phyloP scores from a whole-genome alignment of 805 yeast species.

The Tetrapisispora taiwanensis region DNA sequence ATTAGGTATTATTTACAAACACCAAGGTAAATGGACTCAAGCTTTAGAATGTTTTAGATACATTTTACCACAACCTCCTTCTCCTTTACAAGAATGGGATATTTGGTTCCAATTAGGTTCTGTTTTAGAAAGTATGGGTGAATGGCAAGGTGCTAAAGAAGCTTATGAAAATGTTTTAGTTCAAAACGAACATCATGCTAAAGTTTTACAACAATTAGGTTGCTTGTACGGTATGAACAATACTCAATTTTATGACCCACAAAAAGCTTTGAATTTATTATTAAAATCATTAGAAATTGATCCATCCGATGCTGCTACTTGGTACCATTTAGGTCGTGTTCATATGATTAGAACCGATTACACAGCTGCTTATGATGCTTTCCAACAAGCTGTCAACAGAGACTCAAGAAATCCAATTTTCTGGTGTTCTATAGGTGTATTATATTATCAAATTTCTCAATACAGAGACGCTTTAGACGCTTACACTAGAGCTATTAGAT shows the following conservation, averaged over 20 bases:
- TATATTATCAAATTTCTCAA: conserved; percentile 92
- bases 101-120: conserved; percentile 98
- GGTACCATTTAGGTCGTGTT: conserved; percentile 95
- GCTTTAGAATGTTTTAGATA: conserved; percentile 93
- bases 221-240: conserved; percentile 67
- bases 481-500: conserved; percentile 88
- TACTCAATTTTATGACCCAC: conserved; percentile 68
- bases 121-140: conserved; percentile 87
- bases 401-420: conserved; percentile 96
- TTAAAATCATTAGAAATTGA: conserved; percentile 85
- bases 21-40: conserved; percentile 76
- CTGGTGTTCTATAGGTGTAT: conserved; percentile 94
- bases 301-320: conserved; percentile 84
- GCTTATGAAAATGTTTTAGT: conserved; percentile 89
- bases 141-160: conserved; percentile 83
- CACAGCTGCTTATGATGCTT: conserved; percentile 93
- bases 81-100: conserved; percentile 91
- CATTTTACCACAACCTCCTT: conserved; percentile 83
- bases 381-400: conserved; percentile 96
- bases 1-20: conserved; percentile 91
- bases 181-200: conserved; percentile 89
- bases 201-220: conserved; percentile 91
- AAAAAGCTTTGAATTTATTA: conserved; percentile 69
- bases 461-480: conserved; percentile 96
- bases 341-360: conserved; percentile 95